These are phyloP conservation scores for Mucor velutinosus DNA, from an alignment of 371 early-diverging fungal genomes.

Conservation along the genomic window DNA sequence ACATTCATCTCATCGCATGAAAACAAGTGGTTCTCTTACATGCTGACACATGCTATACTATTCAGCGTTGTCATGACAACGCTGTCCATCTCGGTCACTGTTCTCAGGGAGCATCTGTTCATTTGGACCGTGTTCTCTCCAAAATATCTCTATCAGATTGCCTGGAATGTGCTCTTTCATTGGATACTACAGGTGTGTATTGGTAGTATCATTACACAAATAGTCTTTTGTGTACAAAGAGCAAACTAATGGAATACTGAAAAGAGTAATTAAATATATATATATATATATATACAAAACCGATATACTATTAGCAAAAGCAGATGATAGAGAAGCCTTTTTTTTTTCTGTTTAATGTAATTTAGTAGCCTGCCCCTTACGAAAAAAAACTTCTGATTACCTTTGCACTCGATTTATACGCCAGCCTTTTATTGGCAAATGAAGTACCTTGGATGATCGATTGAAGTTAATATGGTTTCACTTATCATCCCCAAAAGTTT, in stretches of 20 bases:
- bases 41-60: conserved; percentile 47
- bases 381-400: background rate
- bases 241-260: background rate
- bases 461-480: background rate
- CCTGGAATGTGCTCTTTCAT: conserved; percentile 64
- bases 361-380: background rate
- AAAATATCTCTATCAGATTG: conserved; percentile 76
- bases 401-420: background rate
- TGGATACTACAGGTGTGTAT: conserved; percentile 35
- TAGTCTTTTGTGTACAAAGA: background rate
- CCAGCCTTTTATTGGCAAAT: background rate
- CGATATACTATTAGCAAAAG: background rate
- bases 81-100: conserved; percentile 66
- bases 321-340: background rate
- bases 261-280: background rate
- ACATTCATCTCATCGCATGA: conserved; percentile 20
- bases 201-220: conserved; percentile 18
- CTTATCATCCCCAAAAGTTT: background rate
- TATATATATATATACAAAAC: background rate
- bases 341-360: background rate
- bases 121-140: conserved; percentile 90
- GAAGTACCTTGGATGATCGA: background rate
- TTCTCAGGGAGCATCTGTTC: conserved; percentile 75
- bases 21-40: conserved; percentile 36
- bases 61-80: conserved; percentile 54